Percentiles rank a stretch among this genome's conserved stretches.
Conservation (phyloP, 352 stramenopile species). For the Phytopythium kandeliae region DNA sequence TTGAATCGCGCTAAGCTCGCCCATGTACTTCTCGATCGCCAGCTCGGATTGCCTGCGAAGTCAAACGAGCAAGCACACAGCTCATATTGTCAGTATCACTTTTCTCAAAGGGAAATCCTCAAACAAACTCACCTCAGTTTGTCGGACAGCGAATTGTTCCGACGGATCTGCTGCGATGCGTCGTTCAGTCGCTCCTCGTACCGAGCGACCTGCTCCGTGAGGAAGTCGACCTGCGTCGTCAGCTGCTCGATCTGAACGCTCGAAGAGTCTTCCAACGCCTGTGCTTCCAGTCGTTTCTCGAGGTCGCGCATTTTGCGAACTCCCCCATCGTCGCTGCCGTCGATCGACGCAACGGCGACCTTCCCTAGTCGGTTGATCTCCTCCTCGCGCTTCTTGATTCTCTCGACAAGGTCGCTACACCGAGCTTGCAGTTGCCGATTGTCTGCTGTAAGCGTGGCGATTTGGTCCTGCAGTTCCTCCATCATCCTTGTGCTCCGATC, state of each 20-base stretch:
- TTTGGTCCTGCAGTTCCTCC: slow-evolving; percentile 36
- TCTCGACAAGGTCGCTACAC: slow-evolving; percentile 36
- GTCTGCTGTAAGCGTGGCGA: slow-evolving; percentile 37
- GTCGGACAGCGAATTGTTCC: slow-evolving; percentile 34
- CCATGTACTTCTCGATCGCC: slow-evolving; percentile 40
- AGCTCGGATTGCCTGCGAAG: slow-evolving; percentile 32
- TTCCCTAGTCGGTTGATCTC: slow-evolving; percentile 67
- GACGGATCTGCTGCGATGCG: slow-evolving; percentile 42
- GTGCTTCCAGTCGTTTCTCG: slow-evolving; percentile 25
- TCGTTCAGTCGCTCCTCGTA: slow-evolving; percentile 72
- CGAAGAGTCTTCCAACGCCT: slow-evolving; percentile 31
- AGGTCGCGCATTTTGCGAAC: slow-evolving; percentile 22
- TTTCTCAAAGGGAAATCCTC: no score
- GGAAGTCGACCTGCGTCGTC: slow-evolving; percentile 56
- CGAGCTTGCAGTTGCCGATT: slow-evolving; percentile 34
- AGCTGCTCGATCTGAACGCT: slow-evolving; percentile 70
- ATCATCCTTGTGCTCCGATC: slow-evolving; percentile 15
- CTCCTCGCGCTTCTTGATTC: slow-evolving; percentile 53
- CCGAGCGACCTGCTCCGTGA: slow-evolving; percentile 79
- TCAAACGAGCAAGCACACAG: neutral
- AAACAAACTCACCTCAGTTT: slow-evolving; percentile 35
- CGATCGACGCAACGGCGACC: slow-evolving; percentile 27
- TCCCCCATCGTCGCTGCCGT: slow-evolving; percentile 16
- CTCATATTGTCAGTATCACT: neutral
- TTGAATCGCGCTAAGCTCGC: slow-evolving; percentile 41